Evolutionary conservation across 805 yeast genomes (phyloP), one percentile per base, ranked within the genome.

Genomic region (Kodamaea jinghongensis): DNA sequence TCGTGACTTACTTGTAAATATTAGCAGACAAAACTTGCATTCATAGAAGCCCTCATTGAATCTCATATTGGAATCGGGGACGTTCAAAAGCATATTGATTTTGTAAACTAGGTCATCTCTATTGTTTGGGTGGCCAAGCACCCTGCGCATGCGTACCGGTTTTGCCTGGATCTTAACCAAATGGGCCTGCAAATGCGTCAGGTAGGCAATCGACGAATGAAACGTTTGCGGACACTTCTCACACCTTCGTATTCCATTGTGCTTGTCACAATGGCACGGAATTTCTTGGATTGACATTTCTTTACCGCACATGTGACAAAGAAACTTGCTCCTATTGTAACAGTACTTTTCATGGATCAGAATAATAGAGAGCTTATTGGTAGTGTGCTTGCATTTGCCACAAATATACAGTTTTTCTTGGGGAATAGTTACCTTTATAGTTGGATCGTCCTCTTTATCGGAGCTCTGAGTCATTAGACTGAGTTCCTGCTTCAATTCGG

Each of bases 341-440:
- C 44, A 41, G 25, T 29, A 34, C 26, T 36, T 39, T 10, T 17
- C 29, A 26, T 45, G 48, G 16, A 45, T 41, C 14, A 42, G 28
- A 9, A 40, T 35, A 13, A 31, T 26, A 11, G 46, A 40, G 7
- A 34, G 28, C 23, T 38, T 42, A 6, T 16, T 17, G n/a, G 29
- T 7, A 11, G 14, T 6, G 9, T 6, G 14, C 29, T 11, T 11
- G 14, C 29, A 27, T 6, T 11, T 27, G 23, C 23, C 23, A 9
- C 14, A 27, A 27, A 12, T 7, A 12, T 12, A n/a, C 14, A 7
- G 29, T 12, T 27, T 27, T 27, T 27, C 10, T 11, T 4, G 14
- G 12, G 5, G 12, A 6, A 12, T 6, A 8, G 7, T 8, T 8
- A 20, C 23, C 23, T 20, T 8, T 20, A 20, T 20, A 8, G 23